phyloP scores from a whole-genome alignment of 1,284 basidiomycete species.

The Ceratobasidium sp. region DNA sequence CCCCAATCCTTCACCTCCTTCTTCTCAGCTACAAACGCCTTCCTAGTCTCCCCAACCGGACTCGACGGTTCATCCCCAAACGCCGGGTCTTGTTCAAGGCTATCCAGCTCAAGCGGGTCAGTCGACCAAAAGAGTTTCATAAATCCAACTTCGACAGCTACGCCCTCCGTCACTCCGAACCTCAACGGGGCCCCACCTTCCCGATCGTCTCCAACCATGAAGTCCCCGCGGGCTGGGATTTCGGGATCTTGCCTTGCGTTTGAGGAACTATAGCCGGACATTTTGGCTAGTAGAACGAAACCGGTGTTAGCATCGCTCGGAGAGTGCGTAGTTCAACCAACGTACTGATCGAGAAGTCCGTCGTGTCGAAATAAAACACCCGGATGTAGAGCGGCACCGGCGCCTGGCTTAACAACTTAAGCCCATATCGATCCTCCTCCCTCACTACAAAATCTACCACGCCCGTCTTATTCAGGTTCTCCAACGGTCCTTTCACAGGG shows the following conservation, averaged over 20 bases:
- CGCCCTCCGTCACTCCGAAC: constrained; percentile 7
- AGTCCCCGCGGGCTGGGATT: neutral
- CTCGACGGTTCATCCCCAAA: neutral
- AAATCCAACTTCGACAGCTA: constrained; percentile 17
- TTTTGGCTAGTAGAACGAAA: neutral
- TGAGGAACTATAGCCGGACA: constrained; percentile 11
- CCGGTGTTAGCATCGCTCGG: neutral
- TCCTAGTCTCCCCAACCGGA: neutral
- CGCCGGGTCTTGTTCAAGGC: constrained; percentile 7
- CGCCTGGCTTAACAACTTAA: constrained; percentile 61
- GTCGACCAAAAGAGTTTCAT: constrained; percentile 45
- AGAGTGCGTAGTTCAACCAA: neutral
- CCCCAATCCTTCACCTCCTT: constrained; percentile 20
- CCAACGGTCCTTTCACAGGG: constrained; percentile 53
- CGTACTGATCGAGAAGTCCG: constrained; percentile 61
- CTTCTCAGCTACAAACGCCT: neutral
- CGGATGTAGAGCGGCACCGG: constrained; percentile 64
- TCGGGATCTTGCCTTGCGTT: constrained; percentile 21
- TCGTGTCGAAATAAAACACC: constrained; percentile 64
- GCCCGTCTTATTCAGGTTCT: constrained; percentile 59
- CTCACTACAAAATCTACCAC: constrained; percentile 58
- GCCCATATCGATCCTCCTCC: constrained; percentile 57
- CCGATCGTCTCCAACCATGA: constrained; percentile 16
- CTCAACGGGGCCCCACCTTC: constrained; percentile 17
- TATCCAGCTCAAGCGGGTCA: constrained; percentile 25